Evolutionary conservation across 2,329 filamentous ascomycete genomes (phyloP), one percentile per base, ranked within the genome.

Genomic region (Beauveria caledonica): DNA sequence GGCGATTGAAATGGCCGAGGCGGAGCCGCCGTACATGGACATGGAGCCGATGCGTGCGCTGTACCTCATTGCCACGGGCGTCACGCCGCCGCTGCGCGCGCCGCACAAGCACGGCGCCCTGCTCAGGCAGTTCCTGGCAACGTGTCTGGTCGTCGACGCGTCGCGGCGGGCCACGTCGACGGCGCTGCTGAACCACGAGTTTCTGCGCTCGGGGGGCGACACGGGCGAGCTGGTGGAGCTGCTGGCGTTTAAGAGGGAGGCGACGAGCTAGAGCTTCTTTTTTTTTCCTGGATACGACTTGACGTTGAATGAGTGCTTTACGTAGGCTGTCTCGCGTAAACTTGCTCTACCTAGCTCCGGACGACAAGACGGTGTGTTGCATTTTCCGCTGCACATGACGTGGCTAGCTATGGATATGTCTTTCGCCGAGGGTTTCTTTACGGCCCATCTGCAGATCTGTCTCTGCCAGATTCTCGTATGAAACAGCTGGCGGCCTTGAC

Each of bases 1-100:
- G 94, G 93, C 94, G 23, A 97, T 99, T 69, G 94, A 99, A 76
- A 97, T 99, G 94, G 97, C 97, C 70, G 94, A 99, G 73, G 95
- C 91, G 19, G 94, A 99, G 75, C 94, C 94, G 6, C 94, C 94
- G 0, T 99, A 99, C 73, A 84, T 97, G 46, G 97, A 97, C 76
- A 93, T 97, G 76, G 93, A 97, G 75, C 94, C 94, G 0, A 83
- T 99, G 60, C 97, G 97, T 80, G 94, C 94, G 7, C 83, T 99
- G 52, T 99, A 96, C 73, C 84, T 99, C 64, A 99, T 99, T 71
- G 94, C 94, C 51, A 99, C 94, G 58, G 97, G 97, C 76, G 93
- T 93, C 66, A 97, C 94, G 2, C 94, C 94, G 29, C 86, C 92
- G 60, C 83, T 99, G 64, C 97, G 97, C 87, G 96, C 97, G 77